These are phyloP conservation scores for Pleurotus tuber-regium DNA, from an alignment of 768 basidiomycete genomes.

Conservation along the genomic window DNA sequence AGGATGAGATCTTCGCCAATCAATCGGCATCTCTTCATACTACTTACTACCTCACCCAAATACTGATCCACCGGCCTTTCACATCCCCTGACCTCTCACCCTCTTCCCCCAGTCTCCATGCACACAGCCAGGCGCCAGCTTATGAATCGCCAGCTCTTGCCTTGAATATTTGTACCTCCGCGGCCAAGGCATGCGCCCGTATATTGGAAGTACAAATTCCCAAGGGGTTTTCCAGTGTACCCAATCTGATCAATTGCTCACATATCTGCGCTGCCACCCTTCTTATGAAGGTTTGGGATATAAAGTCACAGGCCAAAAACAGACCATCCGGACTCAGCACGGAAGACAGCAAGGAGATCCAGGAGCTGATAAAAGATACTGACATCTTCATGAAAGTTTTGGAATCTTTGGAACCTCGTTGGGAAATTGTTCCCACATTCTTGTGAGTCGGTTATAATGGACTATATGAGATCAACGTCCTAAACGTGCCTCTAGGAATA, in stretches of 20 bases:
- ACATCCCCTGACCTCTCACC: constrained; percentile 31
- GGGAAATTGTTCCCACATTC: constrained; percentile 30
- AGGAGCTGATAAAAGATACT: constrained; percentile 34
- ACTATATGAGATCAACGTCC: too few species aligned
- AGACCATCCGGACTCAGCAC: constrained; percentile 19
- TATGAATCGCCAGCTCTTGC: constrained; percentile 40
- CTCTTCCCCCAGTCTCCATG: constrained; percentile 12
- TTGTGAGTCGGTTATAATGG: constrained; percentile 39
- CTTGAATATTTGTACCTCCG: constrained; percentile 55
- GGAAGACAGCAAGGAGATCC: constrained; percentile 35
- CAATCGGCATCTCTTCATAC: constrained; percentile 58
- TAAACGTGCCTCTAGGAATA: too few species aligned
- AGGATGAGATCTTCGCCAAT: constrained; percentile 45
- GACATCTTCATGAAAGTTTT: constrained; percentile 42
- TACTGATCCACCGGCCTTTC: constrained; percentile 71
- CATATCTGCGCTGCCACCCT: constrained; percentile 52
- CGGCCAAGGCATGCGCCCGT: constrained; percentile 57
- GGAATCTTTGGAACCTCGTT: constrained; percentile 29
- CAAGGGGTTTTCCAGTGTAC: constrained; percentile 41
- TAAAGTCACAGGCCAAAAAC: constrained; percentile 43
- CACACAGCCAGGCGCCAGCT: too few species aligned
- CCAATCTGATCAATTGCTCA: constrained; percentile 41
- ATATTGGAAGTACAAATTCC: constrained; percentile 53
- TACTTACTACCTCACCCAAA: constrained; percentile 59
- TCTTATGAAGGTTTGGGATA: constrained; percentile 56